Base-by-base conservation (phyloP, 1,139 yeast species). In the Suhomyces kunorum region DNA sequence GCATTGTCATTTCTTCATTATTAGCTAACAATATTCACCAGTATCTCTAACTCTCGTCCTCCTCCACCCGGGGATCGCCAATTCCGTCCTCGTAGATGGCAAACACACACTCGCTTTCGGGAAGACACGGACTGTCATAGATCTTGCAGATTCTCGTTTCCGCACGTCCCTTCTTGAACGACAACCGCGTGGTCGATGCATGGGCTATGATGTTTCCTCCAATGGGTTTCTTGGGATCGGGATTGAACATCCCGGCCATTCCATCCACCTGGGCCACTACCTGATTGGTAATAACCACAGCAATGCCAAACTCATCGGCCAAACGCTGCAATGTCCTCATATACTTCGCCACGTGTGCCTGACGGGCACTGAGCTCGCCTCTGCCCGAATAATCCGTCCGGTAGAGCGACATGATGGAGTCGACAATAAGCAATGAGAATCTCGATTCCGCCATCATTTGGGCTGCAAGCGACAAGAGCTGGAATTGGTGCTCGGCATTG, bases 221-320 rank as follows among this genome's bases (percentile, higher is more conserved):
- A 53, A 94, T 92, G 8, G 99, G 98, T 62, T 94, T 94, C 64
- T 94, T 94, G n/a, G 98, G 98, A 60, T 92, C 98, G 0, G 96
- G 95, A 53, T 89, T 88, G 63, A 83, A 90, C 76, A 83, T 76
- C 6, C 79, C 78, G 47, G 85, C 78, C 54, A 81, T 83, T 37
- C 98, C 98, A 61, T 92, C 99, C 15, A 94, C 98, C 63, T 90
- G 97, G 3, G 98, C 97, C 6, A 89, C 97, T 22, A 92, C 99
- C 64, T 92, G 99, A 66, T 92, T 92, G 4, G 99, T 94, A 38
- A 92, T 90, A n/a, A 94, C 88, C 11, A 92, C 97, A 0, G 98
- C 98, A 43, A 94, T 89, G 31, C 99, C 99, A 65, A 87, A 92
- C 66, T 92, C 98, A 64, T 92, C 98, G 0, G 98, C 98, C 41